Evolutionary conservation across 2,329 filamentous ascomycete species (phyloP), one percentile per base, ranked within the genome.

Genomic region (Aureobasidium sp.): DNA sequence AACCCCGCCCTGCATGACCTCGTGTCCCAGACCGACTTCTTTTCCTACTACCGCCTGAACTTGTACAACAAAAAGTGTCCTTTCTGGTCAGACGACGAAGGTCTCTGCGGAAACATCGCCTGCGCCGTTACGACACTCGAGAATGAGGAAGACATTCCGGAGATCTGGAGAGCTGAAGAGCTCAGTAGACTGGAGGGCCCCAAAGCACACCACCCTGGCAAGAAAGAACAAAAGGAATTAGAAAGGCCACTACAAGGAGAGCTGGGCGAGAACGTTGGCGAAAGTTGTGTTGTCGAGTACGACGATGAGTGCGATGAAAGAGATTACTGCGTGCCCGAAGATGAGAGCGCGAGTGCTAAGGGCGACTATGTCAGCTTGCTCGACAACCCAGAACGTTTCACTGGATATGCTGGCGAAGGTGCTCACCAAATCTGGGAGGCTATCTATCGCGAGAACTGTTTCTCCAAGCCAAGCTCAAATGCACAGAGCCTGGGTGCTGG

Each of bases 391-490:
- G 93, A 99, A 73, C 84, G 92, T 63, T 99, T 96, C 75, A 99
- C 94, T 0, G 94, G 94, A 53, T 99, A 97, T 72, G 84, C 87
- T 8, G 94, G 94, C 60, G 84, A 87, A 63, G 89, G 92, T 20
- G 85, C 93, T 44, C 85, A 87, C 71, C 91, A 95, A 77, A 90
- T 99, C 17, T 99, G 94, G 94, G 88, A 96, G 72, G 89, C 94
- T 62, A 92, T 99, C 64, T 99, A 99, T 76, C 84, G 91, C 59
- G 94, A 99, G 75, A 99, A 99, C 75, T 99, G 94, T 78, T 99
- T 99, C 79, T 78, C 84, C 65, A 72, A 76, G 73, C 64, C 71
- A 59, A 6, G 65, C 69, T 63, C 69, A 68, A 65, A 67, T 66
- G 73, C 71, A 9, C 43, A 65, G 9, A 67, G 65, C 36, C 60